Evolutionary conservation across 208 protist species (phyloP).

Genomic region (Acanthamoeba sp.): DNA sequence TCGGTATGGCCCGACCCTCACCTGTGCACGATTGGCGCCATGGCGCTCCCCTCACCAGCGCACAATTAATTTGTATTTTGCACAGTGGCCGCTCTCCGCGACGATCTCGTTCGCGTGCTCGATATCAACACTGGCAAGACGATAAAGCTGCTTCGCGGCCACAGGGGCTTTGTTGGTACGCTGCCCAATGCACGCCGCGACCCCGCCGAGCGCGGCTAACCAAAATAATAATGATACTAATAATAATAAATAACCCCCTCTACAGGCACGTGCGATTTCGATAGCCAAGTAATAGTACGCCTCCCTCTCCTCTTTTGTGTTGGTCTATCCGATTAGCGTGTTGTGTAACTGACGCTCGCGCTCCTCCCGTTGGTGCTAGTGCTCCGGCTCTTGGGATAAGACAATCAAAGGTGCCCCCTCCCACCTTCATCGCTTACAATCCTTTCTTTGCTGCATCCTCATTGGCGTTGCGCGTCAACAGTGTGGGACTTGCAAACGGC

Average conservation of each 20-base stretch:
- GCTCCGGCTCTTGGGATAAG: slow-evolving; percentile 69
- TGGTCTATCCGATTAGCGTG: background rate
- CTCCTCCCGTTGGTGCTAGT: background rate
- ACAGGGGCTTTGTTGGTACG: slow-evolving; percentile 55
- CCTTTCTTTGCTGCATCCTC: background rate
- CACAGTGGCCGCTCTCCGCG: slow-evolving; percentile 11
- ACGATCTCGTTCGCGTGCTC: slow-evolving; percentile 15
- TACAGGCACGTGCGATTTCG: slow-evolving; percentile 59
- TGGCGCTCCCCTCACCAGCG: background rate
- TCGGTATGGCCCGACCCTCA: background rate
- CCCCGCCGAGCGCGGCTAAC: no score
- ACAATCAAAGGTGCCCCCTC: slow-evolving; percentile 41
- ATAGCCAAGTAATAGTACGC: slow-evolving; percentile 16
- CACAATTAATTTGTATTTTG: background rate
- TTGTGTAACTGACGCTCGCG: background rate
- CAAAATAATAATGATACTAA: no score
- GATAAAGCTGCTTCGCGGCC: slow-evolving; percentile 21
- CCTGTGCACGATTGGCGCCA: background rate
- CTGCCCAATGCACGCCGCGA: no score
- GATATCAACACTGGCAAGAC: slow-evolving; percentile 15
- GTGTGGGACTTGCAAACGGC: slow-evolving; percentile 14
- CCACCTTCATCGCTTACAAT: background rate
- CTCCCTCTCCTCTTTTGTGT: background rate
- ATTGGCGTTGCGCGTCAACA: background rate
- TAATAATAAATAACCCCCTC: background rate